Evolutionary conservation across 768 basidiomycete species (phyloP), one percentile per base, ranked within the genome.

Genomic region (Gloeopeniophorella convolvens): DNA sequence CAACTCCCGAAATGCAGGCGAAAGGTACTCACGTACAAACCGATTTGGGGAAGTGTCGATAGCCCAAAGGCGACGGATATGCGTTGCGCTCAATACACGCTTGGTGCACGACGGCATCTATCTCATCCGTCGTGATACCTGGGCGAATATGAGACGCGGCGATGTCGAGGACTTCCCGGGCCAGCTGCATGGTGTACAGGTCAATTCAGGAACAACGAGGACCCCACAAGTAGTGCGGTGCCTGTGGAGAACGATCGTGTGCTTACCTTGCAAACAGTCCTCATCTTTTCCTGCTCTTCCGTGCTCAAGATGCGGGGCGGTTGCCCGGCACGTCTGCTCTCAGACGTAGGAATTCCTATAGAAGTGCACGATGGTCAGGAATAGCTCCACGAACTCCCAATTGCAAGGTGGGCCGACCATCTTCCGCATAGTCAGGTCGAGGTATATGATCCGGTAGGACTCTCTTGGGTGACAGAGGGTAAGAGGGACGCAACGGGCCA

Each of bases 71-170:
- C 23, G 89, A 93, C 1, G 96, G 96, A 68, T 99, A 99, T 20
- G 89, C 80, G 58, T 90, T 83, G 44, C 94, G 76, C 69, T 94
- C 85, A 56, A 98, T 83, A 57, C 76, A 86, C 15, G 88, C 96
- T 57, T 89, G 79, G 69, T 99, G 96, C 12, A 95, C 92, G 56
- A 97, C 83, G 50, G 80, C 82, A 68, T 99, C 96, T 23, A 99
- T 76, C 63, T 93, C 90, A 63, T 98, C 93, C 1, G 96, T 97
- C 10, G 95, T 96, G 32, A 96, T 79, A 30, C 95, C 96, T n/a
- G 93, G 89, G 35, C 77, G 74, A 54, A 98, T 72, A 61, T 83
- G 78, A 0, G 93, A 79, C 1, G 94, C 95, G 15, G 89, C 85
- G 49, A 89, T 74, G 65, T 98, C 94, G 18, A 99, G 77, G n/a